Evolutionary conservation across 2,329 filamentous ascomycete species (phyloP), one percentile per base, ranked within the genome.

Genomic region (Leptodontidium sp.): DNA sequence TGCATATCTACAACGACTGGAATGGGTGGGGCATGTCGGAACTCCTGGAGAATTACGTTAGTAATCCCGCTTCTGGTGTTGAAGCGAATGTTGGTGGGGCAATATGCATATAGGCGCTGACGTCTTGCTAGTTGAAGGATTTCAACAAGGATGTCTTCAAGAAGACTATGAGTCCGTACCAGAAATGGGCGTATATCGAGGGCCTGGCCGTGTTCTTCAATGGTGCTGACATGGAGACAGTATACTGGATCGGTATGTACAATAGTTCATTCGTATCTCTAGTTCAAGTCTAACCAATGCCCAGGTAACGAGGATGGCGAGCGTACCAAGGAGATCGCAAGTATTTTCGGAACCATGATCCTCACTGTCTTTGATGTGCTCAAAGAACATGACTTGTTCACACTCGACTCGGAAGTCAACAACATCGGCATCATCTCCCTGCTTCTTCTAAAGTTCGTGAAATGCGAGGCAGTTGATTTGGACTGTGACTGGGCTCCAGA

Each of bases 281-380:
- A 3, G 9, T 50, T 40, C 4, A 3, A 65, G 17, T 12, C 49
- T 68, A 29, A 66, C 55, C 14, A n/a, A 29, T 32, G 7, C 21
- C 4, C 29, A 72, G 72, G 47, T 14, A 73, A 69, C 47, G 71
- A 76, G 15, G 68, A 74, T 50, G 64, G 69, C 38, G 38, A 67
- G 0, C 32, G 70, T 2, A 61, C 68, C 2, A 47, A n/a, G n/a
- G 69, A 65, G 17, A 67, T 72, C 12, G 70, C 83, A 11, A 81
- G 85, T 69, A 87, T 88, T 85, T 83, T 86, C 81, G 83, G 87
- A 69, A 83, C 86, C 77, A 88, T 88, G 77, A 77, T 87, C 62
- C 85, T 85, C 77, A 86, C 87, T 61, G 83, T 82, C 43, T 78
- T 87, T 68, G 86, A 86, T 69, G 80, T 87, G 9, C 76, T 87